Percentiles rank a stretch among this genome's conserved stretches.
phyloP scores from a whole-genome alignment of 2,329 filamentous ascomycete species.

The Domatiomyces globalis region DNA sequence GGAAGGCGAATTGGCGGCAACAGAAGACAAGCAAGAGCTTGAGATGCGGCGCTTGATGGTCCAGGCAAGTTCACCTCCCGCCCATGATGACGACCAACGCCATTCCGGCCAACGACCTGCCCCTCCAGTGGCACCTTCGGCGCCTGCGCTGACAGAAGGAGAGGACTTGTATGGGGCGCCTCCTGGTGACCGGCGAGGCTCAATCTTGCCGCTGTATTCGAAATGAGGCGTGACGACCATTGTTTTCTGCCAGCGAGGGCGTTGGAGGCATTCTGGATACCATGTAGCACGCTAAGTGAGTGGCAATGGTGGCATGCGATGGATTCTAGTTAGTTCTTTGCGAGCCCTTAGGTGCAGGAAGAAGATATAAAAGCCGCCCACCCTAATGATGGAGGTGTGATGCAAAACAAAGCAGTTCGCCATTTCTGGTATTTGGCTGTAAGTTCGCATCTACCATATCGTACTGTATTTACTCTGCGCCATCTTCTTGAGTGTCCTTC shows the following conservation, averaged over 20 bases:
- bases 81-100: slow-evolving; percentile 11
- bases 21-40: slow-evolving; percentile 68
- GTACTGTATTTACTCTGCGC: too few species aligned
- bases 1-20: slow-evolving; percentile 23
- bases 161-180: slow-evolving; percentile 32
- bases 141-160: slow-evolving; percentile 45
- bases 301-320: background rate
- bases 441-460: too few species aligned
- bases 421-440: too few species aligned
- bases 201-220: slow-evolving; percentile 33
- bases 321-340: background rate
- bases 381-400: too few species aligned
- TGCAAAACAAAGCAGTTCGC: too few species aligned
- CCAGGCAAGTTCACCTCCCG: slow-evolving; percentile 49
- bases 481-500: too few species aligned
- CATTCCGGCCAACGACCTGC: slow-evolving; percentile 11
- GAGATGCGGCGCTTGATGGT: slow-evolving; percentile 51
- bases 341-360: background rate
- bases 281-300: background rate
- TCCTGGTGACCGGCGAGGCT: slow-evolving; percentile 25
- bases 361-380: too few species aligned
- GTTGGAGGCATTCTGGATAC: slow-evolving; percentile 4
- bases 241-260: slow-evolving; percentile 4
- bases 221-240: slow-evolving; percentile 19
- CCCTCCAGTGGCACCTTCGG: slow-evolving; percentile 32